Evolutionary conservation across 1,284 basidiomycete species (phyloP).

Genomic region (Hypsizygus ulmarius): DNA sequence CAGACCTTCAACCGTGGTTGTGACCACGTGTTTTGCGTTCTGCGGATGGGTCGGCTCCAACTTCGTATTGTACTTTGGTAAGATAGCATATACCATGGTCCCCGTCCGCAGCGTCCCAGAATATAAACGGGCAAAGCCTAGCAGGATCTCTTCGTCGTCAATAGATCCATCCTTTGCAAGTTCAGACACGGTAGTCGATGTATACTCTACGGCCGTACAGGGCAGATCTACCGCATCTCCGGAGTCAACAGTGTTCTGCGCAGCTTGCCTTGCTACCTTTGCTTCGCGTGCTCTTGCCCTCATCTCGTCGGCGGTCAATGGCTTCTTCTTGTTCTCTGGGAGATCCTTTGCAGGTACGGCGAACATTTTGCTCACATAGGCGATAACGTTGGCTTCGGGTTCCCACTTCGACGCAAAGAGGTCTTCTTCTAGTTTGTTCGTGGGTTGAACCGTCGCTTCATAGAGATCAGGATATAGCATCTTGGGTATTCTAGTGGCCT

Average conservation of each 20-base stretch:
- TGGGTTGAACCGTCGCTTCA: constrained; percentile 55
- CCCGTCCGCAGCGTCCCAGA: constrained; percentile 80
- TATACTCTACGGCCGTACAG: constrained; percentile 16
- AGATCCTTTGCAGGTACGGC: constrained; percentile 79
- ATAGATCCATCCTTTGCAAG: constrained; percentile 20
- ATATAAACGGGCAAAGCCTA: constrained; percentile 94
- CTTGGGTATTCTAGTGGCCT: constrained; percentile 82
- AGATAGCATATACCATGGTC: constrained; percentile 66
- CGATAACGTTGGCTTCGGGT: constrained; percentile 64
- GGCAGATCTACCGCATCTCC: constrained; percentile 21
- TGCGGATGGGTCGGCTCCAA: constrained; percentile 65
- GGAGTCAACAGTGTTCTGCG: constrained; percentile 24
- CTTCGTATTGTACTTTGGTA: constrained; percentile 87
- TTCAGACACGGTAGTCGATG: constrained; percentile 14
- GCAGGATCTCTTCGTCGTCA: constrained; percentile 58
- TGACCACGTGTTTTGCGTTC: constrained; percentile 71
- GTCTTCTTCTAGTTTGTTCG: constrained; percentile 79
- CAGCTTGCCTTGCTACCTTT: constrained; percentile 47
- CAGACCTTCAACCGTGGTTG: constrained; percentile 69
- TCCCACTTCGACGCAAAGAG: constrained; percentile 74
- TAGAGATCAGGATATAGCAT: constrained; percentile 87
- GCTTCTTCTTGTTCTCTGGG: constrained; percentile 80
- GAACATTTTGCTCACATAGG: constrained; percentile 99
- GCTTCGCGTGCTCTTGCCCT: constrained; percentile 64
- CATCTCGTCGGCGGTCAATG: constrained; percentile 87